These are phyloP conservation scores for Mucor circinelloides DNA, from an alignment of 371 early-diverging fungal species.

Conservation along the genomic window DNA sequence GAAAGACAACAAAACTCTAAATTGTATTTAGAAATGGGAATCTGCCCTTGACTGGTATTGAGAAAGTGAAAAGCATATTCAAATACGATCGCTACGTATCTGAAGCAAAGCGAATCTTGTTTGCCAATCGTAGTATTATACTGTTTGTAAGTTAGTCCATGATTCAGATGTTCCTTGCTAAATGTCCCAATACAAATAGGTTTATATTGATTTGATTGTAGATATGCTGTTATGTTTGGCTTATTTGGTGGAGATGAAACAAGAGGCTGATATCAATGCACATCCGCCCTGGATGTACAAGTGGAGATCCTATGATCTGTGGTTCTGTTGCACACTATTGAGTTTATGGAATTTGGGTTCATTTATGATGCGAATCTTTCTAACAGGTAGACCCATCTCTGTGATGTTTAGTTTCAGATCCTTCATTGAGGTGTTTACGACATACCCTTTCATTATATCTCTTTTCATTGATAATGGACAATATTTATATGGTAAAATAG, in stretches of 20 bases:
- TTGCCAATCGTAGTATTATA: constrained; percentile 30
- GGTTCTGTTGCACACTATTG: constrained; percentile 53
- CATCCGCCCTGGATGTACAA: constrained; percentile 66
- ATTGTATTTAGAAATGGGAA: constrained; percentile 15
- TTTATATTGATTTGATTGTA: constrained; percentile 58
- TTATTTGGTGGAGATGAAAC: constrained; percentile 69
- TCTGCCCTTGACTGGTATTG: not conserved
- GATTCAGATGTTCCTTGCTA: not conserved
- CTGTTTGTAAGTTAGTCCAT: constrained; percentile 27
- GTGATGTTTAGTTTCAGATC: constrained; percentile 53
- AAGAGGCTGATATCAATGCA: constrained; percentile 46
- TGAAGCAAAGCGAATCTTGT: constrained; percentile 16
- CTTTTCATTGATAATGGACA: constrained; percentile 55
- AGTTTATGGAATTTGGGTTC: constrained; percentile 47
- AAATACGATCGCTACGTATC: constrained; percentile 16
- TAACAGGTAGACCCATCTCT: constrained; percentile 32
- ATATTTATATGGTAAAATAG: constrained; percentile 48
- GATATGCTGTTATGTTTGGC: constrained; percentile 67
- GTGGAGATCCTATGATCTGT: constrained; percentile 54
- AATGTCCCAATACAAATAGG: constrained; percentile 26
- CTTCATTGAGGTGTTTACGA: constrained; percentile 57
- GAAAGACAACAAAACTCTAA: not conserved
- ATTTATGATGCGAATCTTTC: constrained; percentile 43
- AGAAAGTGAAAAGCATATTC: constrained; percentile 5
- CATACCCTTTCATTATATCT: constrained; percentile 56